A percentile compares a stretch with the other conserved stretches of the same genome.
These are phyloP conservation scores for Neurospora crassa DNA, from an alignment of 2,329 filamentous ascomycete genomes.

Conservation along the genomic window DNA sequence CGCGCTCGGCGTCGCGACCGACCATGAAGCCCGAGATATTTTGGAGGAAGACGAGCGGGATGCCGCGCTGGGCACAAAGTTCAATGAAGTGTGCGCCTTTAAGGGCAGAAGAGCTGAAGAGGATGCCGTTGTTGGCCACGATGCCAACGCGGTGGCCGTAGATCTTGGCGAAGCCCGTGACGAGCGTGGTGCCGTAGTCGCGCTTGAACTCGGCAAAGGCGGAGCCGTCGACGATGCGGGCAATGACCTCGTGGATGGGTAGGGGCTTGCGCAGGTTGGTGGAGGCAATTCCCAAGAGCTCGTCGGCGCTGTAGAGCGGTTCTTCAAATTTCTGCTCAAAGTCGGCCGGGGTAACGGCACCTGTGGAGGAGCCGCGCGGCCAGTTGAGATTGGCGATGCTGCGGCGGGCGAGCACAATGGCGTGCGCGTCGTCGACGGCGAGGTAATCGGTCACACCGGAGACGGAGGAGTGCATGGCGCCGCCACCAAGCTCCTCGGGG, in stretches of 20 bases:
- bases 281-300: conserved; percentile 80
- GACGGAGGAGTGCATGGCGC: conserved; percentile 78
- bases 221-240: conserved; percentile 83
- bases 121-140: conserved; percentile 89
- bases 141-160: conserved; percentile 88
- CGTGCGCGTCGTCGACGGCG: conserved; percentile 88
- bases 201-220: conserved; percentile 92
- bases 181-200: conserved; percentile 77
- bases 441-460: conserved; percentile 94
- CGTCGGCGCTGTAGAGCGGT: conserved; percentile 68
- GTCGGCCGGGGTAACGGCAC: conserved; percentile 21
- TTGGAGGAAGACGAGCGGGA: conserved; percentile 87
- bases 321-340: conserved; percentile 44
- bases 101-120: conserved; percentile 79
- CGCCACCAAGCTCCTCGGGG: conserved; percentile 84
- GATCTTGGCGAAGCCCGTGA: conserved; percentile 85
- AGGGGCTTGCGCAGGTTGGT: conserved; percentile 83
- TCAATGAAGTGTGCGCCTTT: conserved; percentile 98
- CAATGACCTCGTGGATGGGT: conserved; percentile 82
- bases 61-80: conserved; percentile 79
- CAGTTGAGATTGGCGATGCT: conserved; percentile 87
- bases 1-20: conserved; percentile 79
- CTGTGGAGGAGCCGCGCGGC: conserved; percentile 40
- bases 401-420: conserved; percentile 72
- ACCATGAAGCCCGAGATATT: conserved; percentile 99